Conservation (phyloP, 768 basidiomycete genomes). For the Podaxis pistillaris region DNA sequence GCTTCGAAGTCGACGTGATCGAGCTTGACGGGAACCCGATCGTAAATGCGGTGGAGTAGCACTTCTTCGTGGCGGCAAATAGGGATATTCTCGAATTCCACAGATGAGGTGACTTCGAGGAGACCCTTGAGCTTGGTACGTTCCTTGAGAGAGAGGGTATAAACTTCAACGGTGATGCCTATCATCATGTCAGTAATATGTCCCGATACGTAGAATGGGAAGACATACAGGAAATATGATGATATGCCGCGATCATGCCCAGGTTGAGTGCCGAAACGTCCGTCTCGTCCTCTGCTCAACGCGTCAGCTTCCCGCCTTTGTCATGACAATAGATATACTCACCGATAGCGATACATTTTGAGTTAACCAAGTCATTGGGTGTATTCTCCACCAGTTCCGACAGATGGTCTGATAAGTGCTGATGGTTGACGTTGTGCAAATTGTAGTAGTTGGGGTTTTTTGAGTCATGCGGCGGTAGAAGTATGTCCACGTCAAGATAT, state of each 20-base stretch:
- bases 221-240: constrained; percentile 83
- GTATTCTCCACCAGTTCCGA: constrained; percentile 96
- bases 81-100: constrained; percentile 93
- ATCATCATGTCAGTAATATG: constrained; percentile 9
- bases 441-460: constrained; percentile 98
- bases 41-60: constrained; percentile 86
- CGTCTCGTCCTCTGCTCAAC: constrained; percentile 80
- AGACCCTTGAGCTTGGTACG: constrained; percentile 96
- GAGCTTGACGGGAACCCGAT: constrained; percentile 95
- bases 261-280: constrained; percentile 89
- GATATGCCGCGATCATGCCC: constrained; percentile 98
- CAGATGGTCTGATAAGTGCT: constrained; percentile 92
- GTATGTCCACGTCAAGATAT: constrained; percentile 98
- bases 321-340: constrained; percentile 17
- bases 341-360: constrained; percentile 94
- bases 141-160: constrained; percentile 92
- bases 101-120: constrained; percentile 94
- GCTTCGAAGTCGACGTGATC: constrained; percentile 81
- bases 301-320: neutral
- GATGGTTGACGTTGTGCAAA: constrained; percentile 91
- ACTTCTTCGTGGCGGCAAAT: constrained; percentile 93
- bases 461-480: constrained; percentile 98
- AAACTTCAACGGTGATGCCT: constrained; percentile 97
- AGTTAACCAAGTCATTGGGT: constrained; percentile 85
- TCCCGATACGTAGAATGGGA: neutral